Percentiles rank a stretch among this genome's conserved stretches.
These are phyloP conservation scores for Lipomyces yarrowii DNA, from an alignment of 1,139 yeast species.

Conservation along the genomic window DNA sequence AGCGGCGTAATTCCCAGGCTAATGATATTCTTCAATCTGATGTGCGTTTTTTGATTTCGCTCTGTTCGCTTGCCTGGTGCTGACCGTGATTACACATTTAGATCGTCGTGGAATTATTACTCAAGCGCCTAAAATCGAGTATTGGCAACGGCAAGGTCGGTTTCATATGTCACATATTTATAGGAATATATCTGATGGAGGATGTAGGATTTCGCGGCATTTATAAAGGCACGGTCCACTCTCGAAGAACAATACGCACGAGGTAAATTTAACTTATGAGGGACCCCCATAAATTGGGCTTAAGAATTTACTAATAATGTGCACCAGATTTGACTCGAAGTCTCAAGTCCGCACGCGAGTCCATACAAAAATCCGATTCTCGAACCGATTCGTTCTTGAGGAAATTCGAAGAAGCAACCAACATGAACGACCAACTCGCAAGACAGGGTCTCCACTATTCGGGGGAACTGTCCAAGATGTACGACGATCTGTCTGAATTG, in stretches of 20 bases:
- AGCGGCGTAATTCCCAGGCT: background rate
- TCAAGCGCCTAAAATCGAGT: conserved; percentile 76
- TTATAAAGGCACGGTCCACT: conserved; percentile 73
- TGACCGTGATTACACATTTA: background rate
- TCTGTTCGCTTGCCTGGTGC: background rate
- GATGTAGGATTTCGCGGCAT: conserved; percentile 65
- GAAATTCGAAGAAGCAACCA: conserved; percentile 69
- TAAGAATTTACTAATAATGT: background rate
- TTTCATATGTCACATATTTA: background rate
- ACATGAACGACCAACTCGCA: conserved; percentile 78
- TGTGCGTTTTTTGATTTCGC: conserved; percentile 35
- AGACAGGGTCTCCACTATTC: conserved; percentile 67
- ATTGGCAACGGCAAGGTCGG: conserved; percentile 66
- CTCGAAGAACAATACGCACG: conserved; percentile 70
- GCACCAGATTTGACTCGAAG: conserved; percentile 65
- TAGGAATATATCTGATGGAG: background rate
- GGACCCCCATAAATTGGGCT: background rate
- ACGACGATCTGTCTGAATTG: conserved; percentile 79
- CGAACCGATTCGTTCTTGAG: conserved; percentile 70
- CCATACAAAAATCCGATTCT: conserved; percentile 53
- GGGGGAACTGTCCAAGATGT: conserved; percentile 78
- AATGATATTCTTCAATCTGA: conserved; percentile 55
- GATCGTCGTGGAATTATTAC: conserved; percentile 60
- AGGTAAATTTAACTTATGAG: conserved; percentile 16
- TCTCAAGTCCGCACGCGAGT: conserved; percentile 42